These are phyloP conservation scores for Tieghemiomyces parasiticus DNA, from an alignment of 192 early-diverging fungal species.

Conservation along the genomic window DNA sequence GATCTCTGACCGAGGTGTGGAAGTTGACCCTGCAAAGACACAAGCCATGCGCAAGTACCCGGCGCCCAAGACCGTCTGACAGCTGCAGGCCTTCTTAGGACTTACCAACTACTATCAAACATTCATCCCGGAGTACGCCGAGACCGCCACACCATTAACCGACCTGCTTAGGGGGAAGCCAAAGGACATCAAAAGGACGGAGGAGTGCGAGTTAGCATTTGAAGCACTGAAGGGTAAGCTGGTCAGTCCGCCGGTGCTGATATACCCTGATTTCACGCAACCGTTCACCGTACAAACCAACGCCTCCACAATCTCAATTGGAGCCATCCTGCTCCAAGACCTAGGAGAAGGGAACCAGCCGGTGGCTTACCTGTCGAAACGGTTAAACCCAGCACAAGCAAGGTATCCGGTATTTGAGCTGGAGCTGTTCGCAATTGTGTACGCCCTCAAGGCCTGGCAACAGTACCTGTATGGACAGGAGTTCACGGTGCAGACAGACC, in stretches of 20 bases:
- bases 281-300: background rate
- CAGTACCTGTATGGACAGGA: background rate
- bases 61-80: background rate
- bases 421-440: background rate
- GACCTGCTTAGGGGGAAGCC: background rate
- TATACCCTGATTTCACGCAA: background rate
- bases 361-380: background rate
- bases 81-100: slow-evolving; percentile 2
- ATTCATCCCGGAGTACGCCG: background rate
- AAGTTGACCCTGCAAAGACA: slow-evolving; percentile 13
- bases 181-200: background rate
- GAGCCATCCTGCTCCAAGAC: background rate
- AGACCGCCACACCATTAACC: background rate
- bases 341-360: background rate
- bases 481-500: background rate
- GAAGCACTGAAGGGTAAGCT: background rate
- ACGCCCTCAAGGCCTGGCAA: background rate
- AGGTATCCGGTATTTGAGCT: background rate
- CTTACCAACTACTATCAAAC: slow-evolving; percentile 1
- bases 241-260: background rate
- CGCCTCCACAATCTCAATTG: background rate
- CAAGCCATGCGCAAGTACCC: slow-evolving; percentile 6
- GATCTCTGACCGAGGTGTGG: slow-evolving; percentile 15
- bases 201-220: background rate
- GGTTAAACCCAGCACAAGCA: background rate